Conservation (phyloP, 768 basidiomycete species). For the Trametes villosa region DNA sequence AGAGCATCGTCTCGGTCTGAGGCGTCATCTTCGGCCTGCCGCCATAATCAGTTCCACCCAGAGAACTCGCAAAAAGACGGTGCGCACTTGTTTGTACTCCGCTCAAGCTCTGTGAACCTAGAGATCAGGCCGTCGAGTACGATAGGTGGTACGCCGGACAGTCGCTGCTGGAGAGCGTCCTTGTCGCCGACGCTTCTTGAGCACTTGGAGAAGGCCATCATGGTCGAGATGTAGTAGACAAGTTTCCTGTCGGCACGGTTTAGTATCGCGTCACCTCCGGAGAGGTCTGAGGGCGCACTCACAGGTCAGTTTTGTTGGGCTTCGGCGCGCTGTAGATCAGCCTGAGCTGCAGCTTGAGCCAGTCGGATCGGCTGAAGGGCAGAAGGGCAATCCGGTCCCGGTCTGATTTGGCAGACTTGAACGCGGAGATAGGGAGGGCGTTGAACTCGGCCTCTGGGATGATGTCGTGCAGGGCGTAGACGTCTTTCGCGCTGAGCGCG, state of each 20-base stretch:
- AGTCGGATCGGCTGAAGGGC: constrained; percentile 64
- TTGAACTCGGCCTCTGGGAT: constrained; percentile 85
- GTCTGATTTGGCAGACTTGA: constrained; percentile 55
- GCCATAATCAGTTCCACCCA: neutral
- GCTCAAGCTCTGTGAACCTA: constrained; percentile 77
- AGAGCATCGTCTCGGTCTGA: constrained; percentile 68
- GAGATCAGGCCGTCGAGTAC: constrained; percentile 76
- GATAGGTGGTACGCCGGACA: constrained; percentile 60
- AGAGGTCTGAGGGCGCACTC: neutral
- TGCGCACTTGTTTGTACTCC: constrained; percentile 67
- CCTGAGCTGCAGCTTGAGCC: constrained; percentile 72
- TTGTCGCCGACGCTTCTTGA: constrained; percentile 50
- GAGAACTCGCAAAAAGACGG: neutral
- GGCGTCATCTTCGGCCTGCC: constrained; percentile 55
- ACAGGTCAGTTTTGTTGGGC: constrained; percentile 63
- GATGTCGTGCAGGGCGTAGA: constrained; percentile 75
- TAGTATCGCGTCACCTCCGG: neutral
- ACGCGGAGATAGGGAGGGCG: constrained; percentile 57
- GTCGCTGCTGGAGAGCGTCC: constrained; percentile 56
- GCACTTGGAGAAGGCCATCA: constrained; percentile 69
- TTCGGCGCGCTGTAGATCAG: constrained; percentile 45
- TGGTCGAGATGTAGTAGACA: constrained; percentile 78
- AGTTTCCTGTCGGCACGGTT: constrained; percentile 57
- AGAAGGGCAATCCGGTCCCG: constrained; percentile 59
- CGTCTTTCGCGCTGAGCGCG: constrained; percentile 71